Evolutionary conservation across 73 alveolate species (phyloP), one percentile per base, ranked within the genome.

Genomic region (Stentor roeselii): DNA sequence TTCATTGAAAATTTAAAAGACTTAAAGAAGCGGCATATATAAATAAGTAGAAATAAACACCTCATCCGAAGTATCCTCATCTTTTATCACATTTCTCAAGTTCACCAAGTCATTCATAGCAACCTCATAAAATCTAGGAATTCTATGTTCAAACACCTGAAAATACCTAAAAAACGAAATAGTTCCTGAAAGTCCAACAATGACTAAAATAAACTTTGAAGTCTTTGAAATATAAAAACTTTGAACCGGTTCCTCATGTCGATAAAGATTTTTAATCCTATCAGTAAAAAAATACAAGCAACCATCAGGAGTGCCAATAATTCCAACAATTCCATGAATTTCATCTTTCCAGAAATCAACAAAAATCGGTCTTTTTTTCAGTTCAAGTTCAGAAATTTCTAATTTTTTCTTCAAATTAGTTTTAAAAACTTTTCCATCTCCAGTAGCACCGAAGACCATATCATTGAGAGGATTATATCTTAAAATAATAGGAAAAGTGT

Each of bases 1-100:
- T n/a, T n/a, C n/a, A n/a, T n/a, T n/a, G n/a, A n/a, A n/a, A n/a
- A n/a, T n/a, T n/a, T n/a, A n/a, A n/a, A n/a, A n/a, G n/a, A n/a
- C n/a, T 67, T 67, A 67, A 21, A n/a, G n/a, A 27, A 67, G 34
- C 14, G 80, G 80, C 80, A 67, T 67, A 67, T 67, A 67, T 40
- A 67, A 67, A 67, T 67, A 67, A 21, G 80, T 67, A 27, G 80
- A 67, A 27, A 67, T 34, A 27, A 67, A 67, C 14, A 11, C 37
- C 34, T 67, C 80, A 21, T 21, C 80, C 0, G 80, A 34, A 2
- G 80, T 67, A 21, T 67, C 80, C 27, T 32, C 34, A 32, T 67
- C 80, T n/a, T 34, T 34, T 67, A 34, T 67, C 21, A 21, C 34
- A 21, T 67, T 32, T 32, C 80, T 21, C 14, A 67, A 34, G 0